These are phyloP conservation scores for Vitis rupestris DNA, from an alignment of 164 flowering plant genomes.

Conservation along the genomic window DNA sequence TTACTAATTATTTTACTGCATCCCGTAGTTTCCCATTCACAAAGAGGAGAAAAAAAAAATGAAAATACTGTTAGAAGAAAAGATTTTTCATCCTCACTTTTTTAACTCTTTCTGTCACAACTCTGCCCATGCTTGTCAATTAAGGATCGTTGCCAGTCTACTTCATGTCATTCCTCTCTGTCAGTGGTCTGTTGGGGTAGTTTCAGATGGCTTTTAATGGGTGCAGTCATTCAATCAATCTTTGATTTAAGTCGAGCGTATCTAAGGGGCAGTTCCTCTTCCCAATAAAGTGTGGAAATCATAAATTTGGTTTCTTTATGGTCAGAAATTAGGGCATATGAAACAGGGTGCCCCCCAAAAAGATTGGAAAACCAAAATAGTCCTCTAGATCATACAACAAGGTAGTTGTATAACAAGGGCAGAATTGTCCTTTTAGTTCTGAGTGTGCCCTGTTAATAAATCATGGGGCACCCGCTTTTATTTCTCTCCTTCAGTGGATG, in stretches of 20 bases:
- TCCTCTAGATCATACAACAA: neutral
- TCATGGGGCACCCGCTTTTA: neutral
- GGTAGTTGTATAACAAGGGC: neutral
- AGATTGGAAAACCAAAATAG: neutral
- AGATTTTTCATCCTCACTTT: neutral
- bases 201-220: neutral
- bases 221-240: conserved; percentile 4
- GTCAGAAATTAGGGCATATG: neutral
- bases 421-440: neutral
- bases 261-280: neutral
- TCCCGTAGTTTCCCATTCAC: too few relatives aligned
- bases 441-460: neutral
- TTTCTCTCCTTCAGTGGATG: conserved; percentile 7
- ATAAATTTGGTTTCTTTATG: neutral
- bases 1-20: too few relatives aligned
- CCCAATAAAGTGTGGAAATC: neutral
- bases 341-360: neutral
- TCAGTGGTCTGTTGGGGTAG: conserved; percentile 3
- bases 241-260: neutral
- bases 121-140: neutral
- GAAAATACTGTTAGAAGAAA: too few relatives aligned
- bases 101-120: neutral
- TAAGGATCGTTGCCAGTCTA: neutral
- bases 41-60: too few relatives aligned
- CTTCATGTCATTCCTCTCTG: conserved; percentile 6